These are phyloP conservation scores for Penicillium argentinense DNA, from an alignment of 495 filamentous ascomycete genomes.

Conservation along the genomic window DNA sequence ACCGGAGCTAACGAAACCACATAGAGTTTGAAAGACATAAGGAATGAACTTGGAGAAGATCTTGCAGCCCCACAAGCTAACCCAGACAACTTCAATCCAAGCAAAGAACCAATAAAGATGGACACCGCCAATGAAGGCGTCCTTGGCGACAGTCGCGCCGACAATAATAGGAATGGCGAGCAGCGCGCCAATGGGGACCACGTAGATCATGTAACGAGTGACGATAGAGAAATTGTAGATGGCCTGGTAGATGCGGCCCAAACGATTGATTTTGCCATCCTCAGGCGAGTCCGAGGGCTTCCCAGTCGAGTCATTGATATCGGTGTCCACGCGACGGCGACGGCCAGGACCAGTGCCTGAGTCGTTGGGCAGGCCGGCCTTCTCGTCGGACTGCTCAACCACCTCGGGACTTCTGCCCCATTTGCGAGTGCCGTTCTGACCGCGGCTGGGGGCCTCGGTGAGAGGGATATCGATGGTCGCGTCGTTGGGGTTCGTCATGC, in stretches of 20 bases:
- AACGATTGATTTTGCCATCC: constrained; percentile 67
- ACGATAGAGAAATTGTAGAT: constrained; percentile 82
- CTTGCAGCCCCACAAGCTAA: constrained; percentile 85
- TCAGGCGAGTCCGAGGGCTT: constrained; percentile 48
- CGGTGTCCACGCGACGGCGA: constrained; percentile 43
- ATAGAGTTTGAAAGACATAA: constrained; percentile 78
- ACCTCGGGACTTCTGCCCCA: constrained; percentile 27
- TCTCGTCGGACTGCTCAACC: constrained; percentile 39
- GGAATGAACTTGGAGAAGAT: constrained; percentile 78
- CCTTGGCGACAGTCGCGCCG: constrained; percentile 53
- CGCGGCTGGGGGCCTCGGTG: constrained; percentile 39
- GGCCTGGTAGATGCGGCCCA: constrained; percentile 86
- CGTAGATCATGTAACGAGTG: constrained; percentile 86
- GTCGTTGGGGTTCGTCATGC: constrained; percentile 52
- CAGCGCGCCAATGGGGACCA: constrained; percentile 71
- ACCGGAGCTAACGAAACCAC: constrained; percentile 86
- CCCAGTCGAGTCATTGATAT: constrained; percentile 47
- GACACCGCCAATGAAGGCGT: constrained; percentile 62
- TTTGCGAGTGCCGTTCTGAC: constrained; percentile 46
- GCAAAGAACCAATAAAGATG: constrained; percentile 76
- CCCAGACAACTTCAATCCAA: constrained; percentile 92
- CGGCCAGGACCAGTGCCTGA: constrained; percentile 38
- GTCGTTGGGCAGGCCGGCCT: constrained; percentile 50
- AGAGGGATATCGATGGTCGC: constrained; percentile 61
- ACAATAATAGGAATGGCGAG: constrained; percentile 83